phyloP scores from a whole-genome alignment of 2,329 filamentous ascomycete species.

The Penicillium paneum region DNA sequence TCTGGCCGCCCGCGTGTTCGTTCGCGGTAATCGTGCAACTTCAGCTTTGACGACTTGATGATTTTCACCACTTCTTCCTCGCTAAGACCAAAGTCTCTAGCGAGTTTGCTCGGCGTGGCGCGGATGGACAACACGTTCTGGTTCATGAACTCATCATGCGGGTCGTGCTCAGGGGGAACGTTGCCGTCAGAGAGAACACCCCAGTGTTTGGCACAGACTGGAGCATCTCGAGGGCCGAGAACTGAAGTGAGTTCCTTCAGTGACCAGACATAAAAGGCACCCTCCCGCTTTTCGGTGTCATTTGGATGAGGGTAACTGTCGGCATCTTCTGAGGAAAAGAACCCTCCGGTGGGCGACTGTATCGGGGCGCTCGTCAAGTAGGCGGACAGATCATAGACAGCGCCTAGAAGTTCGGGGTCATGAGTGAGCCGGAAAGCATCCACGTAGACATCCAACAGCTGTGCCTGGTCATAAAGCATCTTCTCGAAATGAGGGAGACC shows the following conservation, averaged over 20 bases:
- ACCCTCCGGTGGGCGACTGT: conserved; percentile 65
- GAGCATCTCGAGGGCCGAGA: conserved; percentile 65
- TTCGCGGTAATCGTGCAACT: conserved; percentile 69
- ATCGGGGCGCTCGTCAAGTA: conserved; percentile 76
- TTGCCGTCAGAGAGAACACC: conserved; percentile 82
- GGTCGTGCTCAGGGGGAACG: conserved; percentile 75
- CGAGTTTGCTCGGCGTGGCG: conserved; percentile 65
- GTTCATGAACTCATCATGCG: conserved; percentile 89
- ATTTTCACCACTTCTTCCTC: conserved; percentile 66
- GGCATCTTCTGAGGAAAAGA: conserved; percentile 85
- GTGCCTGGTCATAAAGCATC: conserved; percentile 88
- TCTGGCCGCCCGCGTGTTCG: conserved; percentile 71
- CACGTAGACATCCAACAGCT: conserved; percentile 77
- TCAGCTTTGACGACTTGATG: conserved; percentile 63
- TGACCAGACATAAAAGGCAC: conserved; percentile 94
- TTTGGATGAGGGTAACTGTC: conserved; percentile 74
- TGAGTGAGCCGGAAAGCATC: conserved; percentile 74
- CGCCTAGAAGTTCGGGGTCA: conserved; percentile 69
- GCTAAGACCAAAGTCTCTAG: conserved; percentile 69
- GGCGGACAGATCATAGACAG: conserved; percentile 77
- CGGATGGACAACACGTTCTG: conserved; percentile 81
- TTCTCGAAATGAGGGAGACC: conserved; percentile 95
- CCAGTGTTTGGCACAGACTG: conserved; percentile 79
- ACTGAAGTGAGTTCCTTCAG: conserved; percentile 78
- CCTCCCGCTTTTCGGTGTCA: conserved; percentile 80